These are phyloP conservation scores for Gossypium trilobum DNA, from an alignment of 441 rosid genomes.

Conservation along the genomic window DNA sequence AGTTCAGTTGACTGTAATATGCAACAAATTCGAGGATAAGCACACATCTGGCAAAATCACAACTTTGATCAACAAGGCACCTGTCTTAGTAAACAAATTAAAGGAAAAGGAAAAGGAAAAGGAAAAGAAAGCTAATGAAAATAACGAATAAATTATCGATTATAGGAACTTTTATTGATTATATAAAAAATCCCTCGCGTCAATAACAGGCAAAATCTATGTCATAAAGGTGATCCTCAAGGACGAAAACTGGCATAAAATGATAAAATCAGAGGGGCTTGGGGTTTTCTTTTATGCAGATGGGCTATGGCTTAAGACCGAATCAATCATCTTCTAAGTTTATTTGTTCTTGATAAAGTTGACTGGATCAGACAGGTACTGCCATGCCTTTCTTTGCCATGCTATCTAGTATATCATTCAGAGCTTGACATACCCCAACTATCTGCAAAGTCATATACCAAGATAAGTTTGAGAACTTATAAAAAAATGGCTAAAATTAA, in stretches of 20 bases:
- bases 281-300: background rate
- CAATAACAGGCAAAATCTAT: background rate
- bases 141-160: background rate
- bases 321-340: background rate
- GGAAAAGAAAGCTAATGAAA: background rate
- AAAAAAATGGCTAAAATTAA: background rate
- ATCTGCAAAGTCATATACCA: slow-evolving; percentile 39
- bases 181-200: background rate
- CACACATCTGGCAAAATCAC: background rate
- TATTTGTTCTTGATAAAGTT: background rate
- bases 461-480: background rate
- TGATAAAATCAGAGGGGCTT: background rate
- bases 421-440: slow-evolving; percentile 84
- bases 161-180: background rate
- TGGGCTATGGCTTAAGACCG: background rate
- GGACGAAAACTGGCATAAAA: background rate
- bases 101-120: background rate
- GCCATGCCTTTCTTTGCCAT: slow-evolving; percentile 90
- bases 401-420: slow-evolving; percentile 81
- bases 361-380: slow-evolving; percentile 52
- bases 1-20: background rate
- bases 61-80: background rate
- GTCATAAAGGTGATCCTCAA: background rate
- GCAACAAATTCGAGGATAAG: background rate
- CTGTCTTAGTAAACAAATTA: background rate